Evolutionary conservation across 306 rosid species (phyloP), one percentile per base, ranked within the genome.

Genomic region (Cicer pinnatifidum): DNA sequence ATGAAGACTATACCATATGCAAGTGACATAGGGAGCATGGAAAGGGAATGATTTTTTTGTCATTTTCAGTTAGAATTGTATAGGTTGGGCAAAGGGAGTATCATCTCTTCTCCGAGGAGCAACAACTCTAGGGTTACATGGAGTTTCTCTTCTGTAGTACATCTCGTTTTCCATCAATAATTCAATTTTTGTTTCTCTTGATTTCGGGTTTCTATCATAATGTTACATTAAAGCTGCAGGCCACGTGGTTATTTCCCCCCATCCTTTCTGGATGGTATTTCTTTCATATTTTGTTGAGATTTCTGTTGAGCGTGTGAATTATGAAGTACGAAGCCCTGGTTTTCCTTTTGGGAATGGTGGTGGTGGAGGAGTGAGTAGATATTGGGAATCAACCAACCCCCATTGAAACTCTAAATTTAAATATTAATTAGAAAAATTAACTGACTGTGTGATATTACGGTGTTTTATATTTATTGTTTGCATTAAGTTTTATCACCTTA

Each of bases 381-480:
- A 73, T 74, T 67, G 33, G 60, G 75, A 40, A 73, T 50, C 11
- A 9, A 50, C 41, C 46, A n/a, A 51, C 68, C 20, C 67, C 44
- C 16, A 11, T 37, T 0, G 17, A 40, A 51, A 59, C 57, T 47
- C 54, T 65, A 46, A 19, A 68, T 75, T 41, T 15, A 20, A 67
- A n/a, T 45, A 10, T 20, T 33, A 66, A 80, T 71, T 40, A 38
- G 56, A 44, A 57, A 65, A 54, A 66, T 65, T 11, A 66, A 69
- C 9, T 11, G 46, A 4, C 50, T 33, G 7, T 48, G 38, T 47
- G 48, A 3, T 45, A 66, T 67, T 59, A 8, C 39, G 51, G 17
- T 57, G 16, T 51, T 51, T 51, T 51, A 51, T 13, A 65, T 19
- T 11, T 66, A 52, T 20, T 46, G 23, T 59, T 9, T 65, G 69